Percentiles rank a stretch among this genome's conserved stretches.
These are phyloP conservation scores for Hypocrella siamensis DNA, from an alignment of 2,329 filamentous ascomycete species.

Conservation along the genomic window DNA sequence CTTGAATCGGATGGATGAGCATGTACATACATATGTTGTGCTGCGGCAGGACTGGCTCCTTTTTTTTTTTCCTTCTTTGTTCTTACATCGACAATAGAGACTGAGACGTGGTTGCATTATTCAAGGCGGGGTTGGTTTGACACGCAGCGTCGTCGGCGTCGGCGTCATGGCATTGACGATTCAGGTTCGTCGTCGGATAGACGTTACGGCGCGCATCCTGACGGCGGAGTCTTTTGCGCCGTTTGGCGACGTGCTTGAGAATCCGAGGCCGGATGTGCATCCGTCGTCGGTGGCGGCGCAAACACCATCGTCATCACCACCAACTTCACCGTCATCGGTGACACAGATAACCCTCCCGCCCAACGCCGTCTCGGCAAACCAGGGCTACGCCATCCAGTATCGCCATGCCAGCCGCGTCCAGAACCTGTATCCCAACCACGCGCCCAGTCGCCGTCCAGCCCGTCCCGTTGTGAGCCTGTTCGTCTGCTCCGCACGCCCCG, in stretches of 20 bases:
- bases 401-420: slow-evolving; percentile 58
- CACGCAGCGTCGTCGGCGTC: too few relatives aligned
- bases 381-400: slow-evolving; percentile 80
- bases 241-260: slow-evolving; percentile 73
- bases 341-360: slow-evolving; percentile 21
- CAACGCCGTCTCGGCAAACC: slow-evolving; percentile 53
- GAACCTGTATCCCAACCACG: slow-evolving; percentile 49
- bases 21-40: too few relatives aligned
- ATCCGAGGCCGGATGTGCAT: slow-evolving; percentile 45
- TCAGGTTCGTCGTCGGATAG: too few relatives aligned
- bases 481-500: slow-evolving; percentile 41
- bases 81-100: too few relatives aligned
- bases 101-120: too few relatives aligned
- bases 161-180: too few relatives aligned
- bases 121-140: too few relatives aligned
- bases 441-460: slow-evolving; percentile 34
- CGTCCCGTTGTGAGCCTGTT: slow-evolving; percentile 73
- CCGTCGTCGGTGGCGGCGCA: slow-evolving; percentile 20
- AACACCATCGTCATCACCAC: slow-evolving; percentile 18
- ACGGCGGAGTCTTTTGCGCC: slow-evolving; percentile 52
- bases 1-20: too few relatives aligned
- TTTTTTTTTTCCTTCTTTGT: too few relatives aligned
- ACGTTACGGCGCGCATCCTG: slow-evolving; percentile 47
- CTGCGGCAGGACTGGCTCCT: too few relatives aligned
- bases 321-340: slow-evolving; percentile 16